These are phyloP conservation scores for barley (Hordeum vulgare) DNA, from an alignment of 176 grass and related monocot genomes.

Conservation along the genomic window MorexV3_pseudomolecules_assembly NC_058522.1:377052029-377052528, in stretches of 20 bases:
- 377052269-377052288: constrained; percentile 20
- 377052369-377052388: constrained; percentile 23
- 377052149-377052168: constrained; percentile 7
- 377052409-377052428: neutral
- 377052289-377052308: constrained; percentile 54
- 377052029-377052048: constrained; percentile 15
- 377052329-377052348: constrained; percentile 47
- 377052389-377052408: neutral
- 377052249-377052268: constrained; percentile 30
- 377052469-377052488: constrained; percentile 20
- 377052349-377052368: constrained; percentile 11
- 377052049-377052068: neutral
- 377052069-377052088: neutral
- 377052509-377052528: neutral
- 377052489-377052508: constrained; percentile 1
- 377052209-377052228: constrained; percentile 26
- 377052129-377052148: constrained; percentile 43
- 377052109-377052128: constrained; percentile 70
- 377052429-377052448: constrained; percentile 24
- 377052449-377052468: neutral
- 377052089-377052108: constrained; percentile 6
- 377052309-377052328: constrained; percentile 73
- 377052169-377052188: constrained; percentile 77
- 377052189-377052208: constrained; percentile 17
- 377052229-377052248: constrained; percentile 34